A percentile compares a stretch with the other conserved stretches of the same genome.
Evolutionary conservation across 2,329 filamentous ascomycete species (phyloP).

Genomic region (Clonostachys solani): DNA sequence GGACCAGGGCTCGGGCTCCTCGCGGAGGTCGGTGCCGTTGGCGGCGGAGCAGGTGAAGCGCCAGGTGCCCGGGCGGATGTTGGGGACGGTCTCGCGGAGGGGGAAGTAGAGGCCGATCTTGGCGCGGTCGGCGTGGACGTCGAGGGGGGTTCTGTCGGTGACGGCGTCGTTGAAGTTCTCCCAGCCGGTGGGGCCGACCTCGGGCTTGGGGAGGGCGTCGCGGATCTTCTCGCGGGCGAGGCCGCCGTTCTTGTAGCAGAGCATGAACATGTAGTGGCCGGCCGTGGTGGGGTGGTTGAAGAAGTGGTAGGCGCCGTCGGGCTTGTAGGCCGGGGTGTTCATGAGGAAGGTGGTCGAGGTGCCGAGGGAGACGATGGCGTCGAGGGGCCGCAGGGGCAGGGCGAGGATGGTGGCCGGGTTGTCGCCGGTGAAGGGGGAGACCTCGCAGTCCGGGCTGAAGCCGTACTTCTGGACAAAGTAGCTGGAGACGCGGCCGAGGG

Average conservation of each 20-base stretch:
- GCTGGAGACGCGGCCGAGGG: conserved; percentile 67
- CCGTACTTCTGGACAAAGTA: conserved; percentile 81
- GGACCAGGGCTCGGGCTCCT: conserved; percentile 33
- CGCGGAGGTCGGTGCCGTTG: conserved; percentile 45
- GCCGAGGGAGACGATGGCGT: conserved; percentile 91
- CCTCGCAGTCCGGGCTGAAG: conserved; percentile 68
- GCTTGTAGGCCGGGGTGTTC: conserved; percentile 88
- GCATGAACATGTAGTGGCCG: conserved; percentile 98
- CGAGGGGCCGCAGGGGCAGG: conserved; percentile 78
- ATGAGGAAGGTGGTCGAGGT: conserved; percentile 97
- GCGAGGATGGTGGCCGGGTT: conserved; percentile 95
- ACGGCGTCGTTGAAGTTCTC: conserved; percentile 73
- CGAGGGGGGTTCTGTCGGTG: conserved; percentile 64
- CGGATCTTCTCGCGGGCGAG: conserved; percentile 87
- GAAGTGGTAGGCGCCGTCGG: conserved; percentile 90
- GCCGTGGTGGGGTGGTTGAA: conserved; percentile 94
- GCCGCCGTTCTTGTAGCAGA: conserved; percentile 98
- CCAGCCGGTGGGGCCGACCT: conserved; percentile 57
- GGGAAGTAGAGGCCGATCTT: conserved; percentile 94
- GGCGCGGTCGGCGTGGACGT: conserved; percentile 56
- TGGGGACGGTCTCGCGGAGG: conserved; percentile 92
- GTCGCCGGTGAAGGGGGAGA: conserved; percentile 90
- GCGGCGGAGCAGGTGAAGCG: conserved; percentile 61
- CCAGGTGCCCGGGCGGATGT: conserved; percentile 82
- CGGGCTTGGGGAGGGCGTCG: conserved; percentile 64